Evolutionary conservation across 495 filamentous ascomycete genomes (phyloP).

Genomic region (Elaphomyces granulatus): DNA sequence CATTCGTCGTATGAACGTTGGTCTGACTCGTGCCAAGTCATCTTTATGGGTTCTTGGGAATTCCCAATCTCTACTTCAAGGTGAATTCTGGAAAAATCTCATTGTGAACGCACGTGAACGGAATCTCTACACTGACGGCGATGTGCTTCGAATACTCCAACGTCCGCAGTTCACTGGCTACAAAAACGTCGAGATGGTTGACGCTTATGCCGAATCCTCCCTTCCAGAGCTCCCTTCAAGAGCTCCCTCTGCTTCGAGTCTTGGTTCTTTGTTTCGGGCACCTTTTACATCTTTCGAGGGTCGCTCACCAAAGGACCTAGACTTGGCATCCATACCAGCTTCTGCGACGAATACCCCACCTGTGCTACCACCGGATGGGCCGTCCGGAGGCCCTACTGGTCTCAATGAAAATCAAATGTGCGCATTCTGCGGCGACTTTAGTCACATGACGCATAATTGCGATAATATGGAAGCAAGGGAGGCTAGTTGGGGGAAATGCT

Average conservation of each 20-base stretch:
- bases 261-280: background rate
- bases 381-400: slow-evolving; percentile 33
- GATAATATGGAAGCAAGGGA: slow-evolving; percentile 31
- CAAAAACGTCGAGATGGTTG: slow-evolving; percentile 35
- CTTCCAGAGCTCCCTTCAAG: slow-evolving; percentile 5
- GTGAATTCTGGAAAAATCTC: slow-evolving; percentile 76
- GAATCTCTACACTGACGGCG: slow-evolving; percentile 59
- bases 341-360: slow-evolving; percentile 17
- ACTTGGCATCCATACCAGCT: slow-evolving; percentile 11
- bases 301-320: slow-evolving; percentile 4
- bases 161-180: slow-evolving; percentile 35
- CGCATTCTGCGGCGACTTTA: slow-evolving; percentile 32
- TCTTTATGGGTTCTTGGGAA: slow-evolving; percentile 94
- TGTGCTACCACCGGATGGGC: slow-evolving; percentile 16
- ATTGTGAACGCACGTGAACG: slow-evolving; percentile 65
- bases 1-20: slow-evolving; percentile 98
- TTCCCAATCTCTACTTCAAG: slow-evolving; percentile 67
- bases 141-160: slow-evolving; percentile 39
- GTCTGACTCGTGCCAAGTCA: slow-evolving; percentile 87
- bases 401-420: slow-evolving; percentile 31
- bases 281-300: slow-evolving; percentile 11
- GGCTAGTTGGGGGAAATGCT: slow-evolving; percentile 24
- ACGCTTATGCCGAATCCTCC: slow-evolving; percentile 15
- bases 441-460: slow-evolving; percentile 34
- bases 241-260: slow-evolving; percentile 8